Evolutionary conservation across 495 filamentous ascomycete genomes (phyloP), one percentile per base, ranked within the genome.

Genomic region (Hyaloscypha variabilis): DNA sequence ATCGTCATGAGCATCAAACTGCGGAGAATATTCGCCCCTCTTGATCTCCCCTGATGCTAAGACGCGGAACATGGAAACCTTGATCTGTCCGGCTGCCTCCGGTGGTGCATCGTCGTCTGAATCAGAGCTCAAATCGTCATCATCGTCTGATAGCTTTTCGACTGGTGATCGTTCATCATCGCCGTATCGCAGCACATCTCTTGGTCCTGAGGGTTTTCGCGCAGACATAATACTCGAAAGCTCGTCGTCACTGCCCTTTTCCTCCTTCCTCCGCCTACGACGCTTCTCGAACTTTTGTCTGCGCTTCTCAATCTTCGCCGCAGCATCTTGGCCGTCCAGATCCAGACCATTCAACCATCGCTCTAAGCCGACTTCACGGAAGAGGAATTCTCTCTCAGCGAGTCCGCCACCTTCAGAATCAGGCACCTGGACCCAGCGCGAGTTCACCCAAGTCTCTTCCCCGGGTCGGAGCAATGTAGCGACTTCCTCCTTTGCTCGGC

Each of bases 361-460:
- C 78, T 99, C 95, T 26, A 99, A 78, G 0, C 96, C 95, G 55
- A 99, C 95, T 75, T 99, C 95, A 53, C 95, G 91, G 77, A 99
- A 99, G 60, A 98, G 79, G 70, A 99, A 99, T 72, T 99, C 95
- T 64, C 94, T 86, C 80, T 99, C 95, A 54, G 95, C 95, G 30
- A 99, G 87, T 17, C 94, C 94, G 26, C 94, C 94, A 25, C 93
- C 94, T 77, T 98, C 94, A 2, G 90, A 90, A 13, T 91, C 87
- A 2, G 94, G 92, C 4, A 99, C 87, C 72, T 94, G 92, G 65
- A 99, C 95, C 95, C 95, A 99, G 73, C 95, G 82, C 11, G 94
- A 97, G 69, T 97, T 97, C 26, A 99, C 96, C 95, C 95, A 99
- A 0, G 95, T 99, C 77, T 99, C 95, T 68, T 97, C 95, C 50